Evolutionary conservation across 345 rosid species (phyloP).

Genomic region (Fremontodendron californicum): DNA sequence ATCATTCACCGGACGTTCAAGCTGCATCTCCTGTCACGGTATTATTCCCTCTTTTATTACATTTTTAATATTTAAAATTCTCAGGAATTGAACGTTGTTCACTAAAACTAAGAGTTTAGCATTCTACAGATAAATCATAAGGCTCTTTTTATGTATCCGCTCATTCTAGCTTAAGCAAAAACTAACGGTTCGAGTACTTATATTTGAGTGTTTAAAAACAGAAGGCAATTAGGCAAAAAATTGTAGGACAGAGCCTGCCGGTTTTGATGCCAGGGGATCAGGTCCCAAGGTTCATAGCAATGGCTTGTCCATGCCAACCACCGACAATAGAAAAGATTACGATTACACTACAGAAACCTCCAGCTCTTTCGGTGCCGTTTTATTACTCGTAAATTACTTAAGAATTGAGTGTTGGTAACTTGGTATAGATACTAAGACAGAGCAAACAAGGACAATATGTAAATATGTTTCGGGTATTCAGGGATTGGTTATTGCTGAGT

Average conservation of each 20-base stretch:
- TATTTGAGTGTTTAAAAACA: background rate
- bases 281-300: conserved; percentile 43
- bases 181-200: background rate
- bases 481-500: background rate
- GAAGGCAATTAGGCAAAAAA: conserved; percentile 17
- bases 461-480: background rate
- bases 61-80: no score
- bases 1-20: background rate
- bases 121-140: no score
- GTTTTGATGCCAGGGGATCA: conserved; percentile 50
- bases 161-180: no score
- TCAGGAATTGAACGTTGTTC: no score
- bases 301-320: conserved; percentile 34
- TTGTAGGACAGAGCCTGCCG: conserved; percentile 20
- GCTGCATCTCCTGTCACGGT: background rate
- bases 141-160: no score
- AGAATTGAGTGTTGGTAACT: conserved; percentile 3
- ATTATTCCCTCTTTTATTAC: background rate
- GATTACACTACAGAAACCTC: conserved; percentile 10
- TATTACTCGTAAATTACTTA: background rate
- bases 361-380: background rate
- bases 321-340: background rate
- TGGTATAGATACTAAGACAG: background rate
- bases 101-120: no score
- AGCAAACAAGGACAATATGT: background rate